Evolutionary conservation across 805 yeast genomes (phyloP).

Genomic region (Cyberlindnera suaveolens): DNA sequence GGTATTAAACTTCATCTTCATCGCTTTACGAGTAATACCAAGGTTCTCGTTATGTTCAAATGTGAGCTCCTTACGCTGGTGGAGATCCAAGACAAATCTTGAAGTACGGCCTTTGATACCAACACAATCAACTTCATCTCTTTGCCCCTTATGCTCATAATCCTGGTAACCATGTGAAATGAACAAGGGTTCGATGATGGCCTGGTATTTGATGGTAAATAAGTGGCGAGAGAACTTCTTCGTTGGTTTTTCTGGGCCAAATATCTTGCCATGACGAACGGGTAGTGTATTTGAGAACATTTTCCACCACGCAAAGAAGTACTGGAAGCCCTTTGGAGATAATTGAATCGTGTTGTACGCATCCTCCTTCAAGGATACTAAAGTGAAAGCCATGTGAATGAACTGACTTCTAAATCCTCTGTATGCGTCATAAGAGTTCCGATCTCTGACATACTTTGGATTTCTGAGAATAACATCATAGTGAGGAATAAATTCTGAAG

Average conservation of each 20-base stretch:
- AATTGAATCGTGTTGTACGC: slow-evolving; percentile 72
- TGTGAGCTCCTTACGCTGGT: slow-evolving; percentile 49
- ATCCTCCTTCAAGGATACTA: slow-evolving; percentile 34
- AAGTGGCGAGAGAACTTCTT: slow-evolving; percentile 73
- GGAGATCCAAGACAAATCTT: slow-evolving; percentile 56
- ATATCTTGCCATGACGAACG: slow-evolving; percentile 66
- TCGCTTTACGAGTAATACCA: slow-evolving; percentile 37
- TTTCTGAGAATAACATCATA: slow-evolving; percentile 50
- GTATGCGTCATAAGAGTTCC: slow-evolving; percentile 67
- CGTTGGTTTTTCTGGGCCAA: slow-evolving; percentile 46
- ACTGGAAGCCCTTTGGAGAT: slow-evolving; percentile 59
- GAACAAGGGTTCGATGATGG: slow-evolving; percentile 66
- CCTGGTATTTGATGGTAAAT: slow-evolving; percentile 72
- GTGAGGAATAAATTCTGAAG: slow-evolving; percentile 49
- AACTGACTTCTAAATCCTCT: slow-evolving; percentile 75
- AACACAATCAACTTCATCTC: slow-evolving; percentile 37
- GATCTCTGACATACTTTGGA: slow-evolving; percentile 44
- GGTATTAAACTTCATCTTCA: slow-evolving; percentile 54
- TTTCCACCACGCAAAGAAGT: slow-evolving; percentile 82
- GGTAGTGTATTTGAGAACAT: slow-evolving; percentile 82
- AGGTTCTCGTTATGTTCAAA: slow-evolving; percentile 40
- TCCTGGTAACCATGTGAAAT: slow-evolving; percentile 67
- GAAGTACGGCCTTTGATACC: slow-evolving; percentile 66
- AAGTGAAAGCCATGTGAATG: slow-evolving; percentile 62
- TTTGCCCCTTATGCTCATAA: slow-evolving; percentile 35